Evolutionary conservation across 1,284 basidiomycete genomes (phyloP).

Genomic region (Cryptococcus sp.): DNA sequence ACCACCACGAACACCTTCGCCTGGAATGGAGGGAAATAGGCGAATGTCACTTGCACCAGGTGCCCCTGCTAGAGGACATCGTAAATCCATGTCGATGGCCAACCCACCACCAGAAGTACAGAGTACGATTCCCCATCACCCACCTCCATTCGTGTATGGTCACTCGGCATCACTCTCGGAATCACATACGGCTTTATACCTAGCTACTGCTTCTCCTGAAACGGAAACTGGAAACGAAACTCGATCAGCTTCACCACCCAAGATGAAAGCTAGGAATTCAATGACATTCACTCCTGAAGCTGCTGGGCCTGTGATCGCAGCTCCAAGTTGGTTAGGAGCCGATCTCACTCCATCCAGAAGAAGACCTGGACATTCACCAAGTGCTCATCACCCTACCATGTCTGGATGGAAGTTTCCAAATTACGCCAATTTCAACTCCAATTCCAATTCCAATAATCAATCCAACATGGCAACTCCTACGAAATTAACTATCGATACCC

Average conservation of each 20-base stretch:
- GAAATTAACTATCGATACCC: neutral
- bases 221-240: no score
- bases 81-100: slow-evolving; percentile 12
- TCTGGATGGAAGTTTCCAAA: slow-evolving; percentile 38
- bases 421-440: neutral
- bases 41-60: slow-evolving; percentile 20
- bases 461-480: neutral
- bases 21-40: slow-evolving; percentile 16
- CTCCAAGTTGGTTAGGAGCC: slow-evolving; percentile 10
- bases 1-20: slow-evolving; percentile 35
- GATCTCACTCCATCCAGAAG: slow-evolving; percentile 13
- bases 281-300: slow-evolving; percentile 35
- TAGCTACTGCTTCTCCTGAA: slow-evolving; percentile 41
- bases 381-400: slow-evolving; percentile 34
- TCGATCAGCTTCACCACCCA: slow-evolving; percentile 34
- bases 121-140: neutral
- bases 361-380: slow-evolving; percentile 22
- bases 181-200: slow-evolving; percentile 43
- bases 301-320: slow-evolving; percentile 25
- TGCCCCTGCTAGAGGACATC: slow-evolving; percentile 26
- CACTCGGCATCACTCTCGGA: slow-evolving; percentile 44
- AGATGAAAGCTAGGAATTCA: slow-evolving; percentile 25
- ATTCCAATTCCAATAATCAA: no score
- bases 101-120: slow-evolving; percentile 5
- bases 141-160: slow-evolving; percentile 23